Base-by-base conservation (phyloP, 768 basidiomycete species). In the Collybia sordida region DNA sequence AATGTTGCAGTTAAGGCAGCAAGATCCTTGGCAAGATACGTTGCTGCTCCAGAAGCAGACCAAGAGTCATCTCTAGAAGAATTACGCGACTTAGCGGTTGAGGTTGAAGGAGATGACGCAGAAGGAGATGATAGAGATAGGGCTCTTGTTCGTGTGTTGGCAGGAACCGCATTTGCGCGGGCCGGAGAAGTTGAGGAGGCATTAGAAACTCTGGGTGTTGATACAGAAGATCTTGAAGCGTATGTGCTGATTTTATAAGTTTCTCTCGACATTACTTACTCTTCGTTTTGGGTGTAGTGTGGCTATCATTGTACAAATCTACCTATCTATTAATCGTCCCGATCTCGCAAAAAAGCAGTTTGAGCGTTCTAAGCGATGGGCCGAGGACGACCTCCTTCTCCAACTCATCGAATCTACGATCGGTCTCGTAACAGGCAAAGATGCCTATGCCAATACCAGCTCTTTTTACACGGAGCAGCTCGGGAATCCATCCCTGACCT, bases 131-230 rank as follows among this genome's bases (percentile, higher is more conserved):
- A 83, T 18, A 77, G 73, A 50, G 91, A 90, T 55, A 90, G 84
- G 63, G 80, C 82, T 17, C 64, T 83, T 38, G 91, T 95, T 5
- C 76, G 83, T 46, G 89, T 91, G 23, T 69, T 92, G 17, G 90
- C 91, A 24, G 93, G 86, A n/a, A 92, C 87, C 11, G 90, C 92
- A 0, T 96, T 96, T 65, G 79, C 85, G 14, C 72, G 81, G 27
- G 90, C 90, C 14, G 88, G 86, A 2, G 94, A 97, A 69, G 69
- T 89, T 9, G 94, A 97, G 67, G 94, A 98, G 69, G 94, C 93
- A 1, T 71, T 97, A 21, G 94, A 96, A 67, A 94, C 90, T 0
- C 75, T 98, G 25, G 85, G 85, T 6, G 80, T 79, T 5, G 86
- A 84, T 42, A 82, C 82, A 25, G 80, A 86, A 54, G 89, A 91